Evolutionary conservation across 2,329 filamentous ascomycete genomes (phyloP).

Genomic region (Paraphaeosphaeria minitans): DNA sequence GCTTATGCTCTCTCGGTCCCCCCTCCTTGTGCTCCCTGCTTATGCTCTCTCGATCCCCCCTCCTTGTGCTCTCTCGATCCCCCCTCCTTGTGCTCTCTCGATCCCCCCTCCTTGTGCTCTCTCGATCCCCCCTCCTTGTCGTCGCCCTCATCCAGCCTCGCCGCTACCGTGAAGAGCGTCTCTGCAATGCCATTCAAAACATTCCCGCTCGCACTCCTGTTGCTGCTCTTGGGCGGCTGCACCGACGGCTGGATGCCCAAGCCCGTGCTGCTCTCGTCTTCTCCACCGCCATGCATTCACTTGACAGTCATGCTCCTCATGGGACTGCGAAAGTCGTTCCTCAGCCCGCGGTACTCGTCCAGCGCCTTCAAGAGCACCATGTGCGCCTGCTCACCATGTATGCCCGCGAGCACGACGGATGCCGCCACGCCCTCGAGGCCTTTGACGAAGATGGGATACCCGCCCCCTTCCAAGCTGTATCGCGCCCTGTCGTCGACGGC

Average conservation of each 20-base stretch:
- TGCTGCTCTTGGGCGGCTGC: conserved; percentile 2
- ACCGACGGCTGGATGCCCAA: conserved; percentile 2
- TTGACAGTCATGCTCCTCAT: conserved; percentile 42
- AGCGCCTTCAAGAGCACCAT: conserved; percentile 74
- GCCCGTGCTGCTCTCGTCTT: background rate
- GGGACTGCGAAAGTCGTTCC: conserved; percentile 42
- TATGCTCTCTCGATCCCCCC: background rate
- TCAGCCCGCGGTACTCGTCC: conserved; percentile 55
- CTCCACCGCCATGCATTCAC: conserved; percentile 31
- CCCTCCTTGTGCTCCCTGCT: conserved; percentile 7
- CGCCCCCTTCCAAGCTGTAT: conserved; percentile 81
- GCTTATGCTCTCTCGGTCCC: conserved; percentile 1
- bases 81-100: conserved; percentile 1
- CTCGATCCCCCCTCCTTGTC: background rate
- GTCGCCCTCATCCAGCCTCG: conserved; percentile 2
- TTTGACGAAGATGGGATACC: conserved; percentile 71
- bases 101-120: conserved; percentile 3
- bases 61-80: conserved; percentile 3
- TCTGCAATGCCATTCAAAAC: background rate
- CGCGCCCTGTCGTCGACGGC: conserved; percentile 55
- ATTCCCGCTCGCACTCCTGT: conserved; percentile 12
- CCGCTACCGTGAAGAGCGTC: conserved; percentile 4
- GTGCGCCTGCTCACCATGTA: conserved; percentile 80
- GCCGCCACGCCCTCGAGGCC: conserved; percentile 78
- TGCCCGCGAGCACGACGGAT: conserved; percentile 74